Conservation (phyloP, 768 basidiomycete species). For the Suillus paluster region DNA sequence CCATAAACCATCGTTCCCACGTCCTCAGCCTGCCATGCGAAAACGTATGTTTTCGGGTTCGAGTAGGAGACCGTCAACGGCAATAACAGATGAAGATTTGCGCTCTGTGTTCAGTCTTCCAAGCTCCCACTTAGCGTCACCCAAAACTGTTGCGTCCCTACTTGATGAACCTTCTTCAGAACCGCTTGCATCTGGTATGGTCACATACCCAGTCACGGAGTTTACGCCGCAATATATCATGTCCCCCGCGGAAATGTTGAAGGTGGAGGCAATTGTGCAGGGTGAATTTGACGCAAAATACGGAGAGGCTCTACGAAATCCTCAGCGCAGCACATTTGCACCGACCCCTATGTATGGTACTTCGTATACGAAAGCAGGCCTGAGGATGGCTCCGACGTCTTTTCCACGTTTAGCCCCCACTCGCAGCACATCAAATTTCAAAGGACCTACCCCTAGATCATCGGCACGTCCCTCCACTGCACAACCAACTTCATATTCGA, state of each 20-base stretch:
- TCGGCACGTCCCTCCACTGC: conserved; percentile 41
- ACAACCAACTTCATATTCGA: conserved; percentile 25
- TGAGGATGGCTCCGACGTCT: conserved; percentile 33
- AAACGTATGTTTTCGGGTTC: conserved; percentile 69
- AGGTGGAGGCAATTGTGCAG: conserved; percentile 56
- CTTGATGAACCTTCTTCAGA: conserved; percentile 53
- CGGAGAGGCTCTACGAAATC: conserved; percentile 23
- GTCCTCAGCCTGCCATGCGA: conserved; percentile 33
- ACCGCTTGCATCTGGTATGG: conserved; percentile 41
- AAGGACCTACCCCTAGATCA: conserved; percentile 23
- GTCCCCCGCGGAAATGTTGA: conserved; percentile 67
- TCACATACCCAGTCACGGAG: conserved; percentile 36
- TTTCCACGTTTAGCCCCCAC: conserved; percentile 22
- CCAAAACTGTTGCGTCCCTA: conserved; percentile 39
- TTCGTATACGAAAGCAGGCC: conserved; percentile 31
- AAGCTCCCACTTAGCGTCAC: conserved; percentile 26
- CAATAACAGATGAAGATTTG: conserved; percentile 54
- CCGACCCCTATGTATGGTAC: conserved; percentile 41
- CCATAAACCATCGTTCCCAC: conserved; percentile 8
- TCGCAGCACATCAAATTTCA: conserved; percentile 26
- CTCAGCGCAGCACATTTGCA: conserved; percentile 43
- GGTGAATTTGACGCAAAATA: conserved; percentile 33
- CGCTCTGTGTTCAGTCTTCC: conserved; percentile 59
- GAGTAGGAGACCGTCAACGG: conserved; percentile 58
- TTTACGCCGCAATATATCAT: conserved; percentile 69